Percentiles rank a stretch among this genome's conserved stretches.
Conservation (phyloP, 1,284 basidiomycete species). For the Anthracocystis setariae region DNA sequence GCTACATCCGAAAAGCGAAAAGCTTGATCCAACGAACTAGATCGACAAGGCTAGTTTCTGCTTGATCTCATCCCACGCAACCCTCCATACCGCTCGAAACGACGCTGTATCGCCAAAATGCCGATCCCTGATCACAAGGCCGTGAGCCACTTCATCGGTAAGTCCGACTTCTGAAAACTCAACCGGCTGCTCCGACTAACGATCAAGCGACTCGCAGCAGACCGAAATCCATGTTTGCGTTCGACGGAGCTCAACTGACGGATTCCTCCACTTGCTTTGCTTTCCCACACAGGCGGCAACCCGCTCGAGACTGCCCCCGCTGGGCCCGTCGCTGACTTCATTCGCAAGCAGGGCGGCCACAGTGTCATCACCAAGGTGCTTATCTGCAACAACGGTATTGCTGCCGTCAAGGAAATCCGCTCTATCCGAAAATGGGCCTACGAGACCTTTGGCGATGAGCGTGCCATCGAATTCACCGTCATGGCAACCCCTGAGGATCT, state of each 20-base stretch:
- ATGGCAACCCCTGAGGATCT: constrained; percentile 98
- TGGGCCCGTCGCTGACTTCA: constrained; percentile 87
- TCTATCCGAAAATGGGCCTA: constrained; percentile 99
- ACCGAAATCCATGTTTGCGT: background rate
- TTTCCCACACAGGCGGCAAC: constrained; percentile 80
- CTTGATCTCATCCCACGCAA: background rate
- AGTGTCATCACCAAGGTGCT: constrained; percentile 96
- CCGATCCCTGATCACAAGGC: constrained; percentile 59
- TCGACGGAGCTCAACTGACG: background rate
- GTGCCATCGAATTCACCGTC: constrained; percentile 96
- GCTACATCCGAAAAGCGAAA: background rate
- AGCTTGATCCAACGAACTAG: background rate
- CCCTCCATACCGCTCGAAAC: background rate
- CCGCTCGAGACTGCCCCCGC: constrained; percentile 83
- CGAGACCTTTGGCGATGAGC: constrained; percentile 96
- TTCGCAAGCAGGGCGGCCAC: constrained; percentile 90
- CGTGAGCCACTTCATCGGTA: constrained; percentile 64
- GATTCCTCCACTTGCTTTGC: background rate
- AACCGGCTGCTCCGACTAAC: background rate
- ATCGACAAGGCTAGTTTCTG: background rate
- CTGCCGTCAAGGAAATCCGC: constrained; percentile 98
- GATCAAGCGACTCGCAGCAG: background rate
- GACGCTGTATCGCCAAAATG: constrained; percentile 20
- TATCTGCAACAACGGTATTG: constrained; percentile 79
- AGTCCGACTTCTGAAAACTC: constrained; percentile 5